A percentile compares a stretch with the other conserved stretches of the same genome.
phyloP scores from a whole-genome alignment of 306 rosid species.

The Datisca glomerata region DNA sequence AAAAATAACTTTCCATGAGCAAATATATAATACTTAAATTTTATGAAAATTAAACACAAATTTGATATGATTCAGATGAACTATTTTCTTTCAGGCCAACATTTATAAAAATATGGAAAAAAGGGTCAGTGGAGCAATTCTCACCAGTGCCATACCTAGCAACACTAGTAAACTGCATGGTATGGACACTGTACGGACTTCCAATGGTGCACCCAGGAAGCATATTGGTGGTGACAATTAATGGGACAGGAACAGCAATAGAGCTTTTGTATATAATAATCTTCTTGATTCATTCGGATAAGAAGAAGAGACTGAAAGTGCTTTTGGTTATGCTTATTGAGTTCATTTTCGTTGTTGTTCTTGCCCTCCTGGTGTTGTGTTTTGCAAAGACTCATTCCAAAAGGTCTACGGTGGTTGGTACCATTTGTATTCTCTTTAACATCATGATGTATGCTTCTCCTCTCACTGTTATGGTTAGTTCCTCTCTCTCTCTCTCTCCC shows the following conservation, averaged over 20 bases:
- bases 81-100: constrained; percentile 41
- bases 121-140: constrained; percentile 61
- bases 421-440: constrained; percentile 46
- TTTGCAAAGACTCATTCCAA: constrained; percentile 21
- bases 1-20: neutral
- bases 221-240: constrained; percentile 54
- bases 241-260: constrained; percentile 41
- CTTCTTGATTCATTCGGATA: constrained; percentile 49
- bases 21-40: neutral
- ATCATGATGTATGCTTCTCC: constrained; percentile 93
- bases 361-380: constrained; percentile 25
- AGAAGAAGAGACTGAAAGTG: constrained; percentile 46
- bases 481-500: neutral
- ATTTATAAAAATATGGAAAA: constrained; percentile 59
- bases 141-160: constrained; percentile 81
- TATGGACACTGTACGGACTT: constrained; percentile 72
- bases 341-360: constrained; percentile 27
- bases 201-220: constrained; percentile 71
- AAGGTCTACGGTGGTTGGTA: constrained; percentile 57
- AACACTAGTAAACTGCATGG: constrained; percentile 67
- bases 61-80: neutral
- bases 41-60: neutral
- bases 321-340: constrained; percentile 23
- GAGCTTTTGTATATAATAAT: constrained; percentile 45
- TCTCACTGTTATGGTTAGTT: constrained; percentile 50